phyloP scores from a whole-genome alignment of 2,329 filamentous ascomycete species.

The Hypoxylon sp. region DNA sequence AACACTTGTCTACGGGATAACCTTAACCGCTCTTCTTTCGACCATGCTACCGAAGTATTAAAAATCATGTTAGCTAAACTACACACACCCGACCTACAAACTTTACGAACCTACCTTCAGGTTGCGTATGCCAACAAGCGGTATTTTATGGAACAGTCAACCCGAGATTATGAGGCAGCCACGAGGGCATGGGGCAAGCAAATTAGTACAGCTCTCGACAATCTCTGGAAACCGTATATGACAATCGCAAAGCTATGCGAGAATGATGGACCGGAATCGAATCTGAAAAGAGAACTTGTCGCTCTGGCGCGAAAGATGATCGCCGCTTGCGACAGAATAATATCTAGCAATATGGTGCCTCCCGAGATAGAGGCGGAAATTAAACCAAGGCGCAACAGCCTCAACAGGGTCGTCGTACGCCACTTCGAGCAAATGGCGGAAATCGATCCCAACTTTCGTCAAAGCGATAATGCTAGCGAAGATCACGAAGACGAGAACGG shows the following conservation, averaged over 20 bases:
- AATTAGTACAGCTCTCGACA: slow-evolving; percentile 58
- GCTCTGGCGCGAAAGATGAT: slow-evolving; percentile 45
- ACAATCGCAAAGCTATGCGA: slow-evolving; percentile 32
- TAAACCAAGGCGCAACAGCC: slow-evolving; percentile 32
- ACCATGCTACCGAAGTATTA: slow-evolving; percentile 71
- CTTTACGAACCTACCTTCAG: slow-evolving; percentile 65
- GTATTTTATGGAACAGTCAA: slow-evolving; percentile 47
- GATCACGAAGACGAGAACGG: slow-evolving; percentile 16
- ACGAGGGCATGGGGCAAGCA: slow-evolving; percentile 59
- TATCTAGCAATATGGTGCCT: slow-evolving; percentile 28
- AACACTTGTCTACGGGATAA: slow-evolving; percentile 78
- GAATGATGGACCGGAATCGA: slow-evolving; percentile 11
- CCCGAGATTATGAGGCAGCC: slow-evolving; percentile 47
- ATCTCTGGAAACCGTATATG: slow-evolving; percentile 60
- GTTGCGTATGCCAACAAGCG: slow-evolving; percentile 60
- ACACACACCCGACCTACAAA: slow-evolving; percentile 57
- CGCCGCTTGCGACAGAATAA: slow-evolving; percentile 42
- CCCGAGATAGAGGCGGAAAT: slow-evolving; percentile 25
- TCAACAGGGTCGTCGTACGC: slow-evolving; percentile 40
- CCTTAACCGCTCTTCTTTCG: slow-evolving; percentile 74
- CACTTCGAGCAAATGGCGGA: slow-evolving; percentile 37
- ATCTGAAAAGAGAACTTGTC: slow-evolving; percentile 35
- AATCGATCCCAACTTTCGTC: slow-evolving; percentile 27
- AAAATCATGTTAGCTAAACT: slow-evolving; percentile 64
- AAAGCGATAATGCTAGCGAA: slow-evolving; percentile 8